Percentiles rank a stretch among this genome's conserved stretches.
Evolutionary conservation across 2,329 filamentous ascomycete species (phyloP).

Genomic region (Trichophyton schoenleinii): DNA sequence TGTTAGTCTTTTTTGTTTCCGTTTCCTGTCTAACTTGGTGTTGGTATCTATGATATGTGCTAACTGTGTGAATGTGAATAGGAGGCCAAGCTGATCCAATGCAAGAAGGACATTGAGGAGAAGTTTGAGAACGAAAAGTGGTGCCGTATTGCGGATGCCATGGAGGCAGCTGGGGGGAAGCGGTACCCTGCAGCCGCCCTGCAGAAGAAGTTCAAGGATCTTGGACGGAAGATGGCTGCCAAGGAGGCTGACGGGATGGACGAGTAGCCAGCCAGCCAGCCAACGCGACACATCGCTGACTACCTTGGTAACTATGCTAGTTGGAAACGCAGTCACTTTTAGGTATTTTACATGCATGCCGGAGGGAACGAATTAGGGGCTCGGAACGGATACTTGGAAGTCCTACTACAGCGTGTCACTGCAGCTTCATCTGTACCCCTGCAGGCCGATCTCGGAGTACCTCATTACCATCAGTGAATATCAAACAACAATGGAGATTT

Average conservation of each 20-base stretch:
- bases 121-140: slow-evolving; percentile 31
- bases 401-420: background rate
- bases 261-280: background rate
- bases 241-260: background rate
- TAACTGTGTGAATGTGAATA: slow-evolving; percentile 6
- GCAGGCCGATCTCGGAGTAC: background rate
- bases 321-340: background rate
- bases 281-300: too few species aligned
- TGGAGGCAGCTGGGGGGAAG: slow-evolving; percentile 21
- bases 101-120: slow-evolving; percentile 30
- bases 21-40: background rate
- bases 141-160: slow-evolving; percentile 23
- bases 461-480: too few species aligned
- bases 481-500: too few species aligned
- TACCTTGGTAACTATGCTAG: too few species aligned
- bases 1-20: slow-evolving; percentile 16
- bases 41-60: background rate
- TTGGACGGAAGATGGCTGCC: slow-evolving; percentile 18
- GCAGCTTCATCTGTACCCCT: background rate
- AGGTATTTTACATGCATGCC: background rate
- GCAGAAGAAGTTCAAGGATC: slow-evolving; percentile 31
- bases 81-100: slow-evolving; percentile 22
- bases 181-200: slow-evolving; percentile 24
- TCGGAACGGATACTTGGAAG: background rate
- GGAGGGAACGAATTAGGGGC: too few species aligned